Base-by-base conservation (phyloP, 2,329 filamentous ascomycete genomes). In the Arthroderma sp. region DNA sequence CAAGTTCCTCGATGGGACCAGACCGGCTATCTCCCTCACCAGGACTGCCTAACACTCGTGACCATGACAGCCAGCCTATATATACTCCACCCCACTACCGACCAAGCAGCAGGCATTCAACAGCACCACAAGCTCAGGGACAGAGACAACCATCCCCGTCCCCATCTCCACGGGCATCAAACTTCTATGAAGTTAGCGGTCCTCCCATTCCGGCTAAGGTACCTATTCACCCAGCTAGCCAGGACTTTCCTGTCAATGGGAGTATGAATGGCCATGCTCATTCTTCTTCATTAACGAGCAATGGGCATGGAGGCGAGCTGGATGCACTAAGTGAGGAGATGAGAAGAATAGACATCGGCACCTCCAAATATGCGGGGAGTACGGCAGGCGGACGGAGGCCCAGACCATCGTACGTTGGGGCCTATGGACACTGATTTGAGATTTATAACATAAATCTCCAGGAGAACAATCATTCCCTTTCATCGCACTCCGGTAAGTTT, bases 311-410 rank as follows among this genome's bases (percentile, higher is more conserved):
- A 64, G 48, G 51, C 36, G 48, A 48, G 10, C 48, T 63, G 63
- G 68, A 67, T 48, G 72, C 75, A 4, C 58, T 81, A 40, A 77
- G 73, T 42, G 63, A 75, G 31, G 77, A 81, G 58, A 63, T 81
- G 51, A 72, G 64, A 47, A 63, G 61, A 5, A 72, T 72, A 49
- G 68, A 72, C 47, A 70, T 72, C 45, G 69, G 69, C 6, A 33
- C 31, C 10, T 10, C n/a, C 38, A 9, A 15, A 10, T 22, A 22
- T 8, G 8, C 33, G 10, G 42, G 36, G 3, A 38, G 29, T 28
- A 30, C 42, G 4, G 37, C n/a, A 11, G 42, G 37, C 8, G 45
- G 42, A 11, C 45, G 43, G 9, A 46, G 36, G 30, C 34, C 33
- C 11, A 42, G 45, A 11, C 34, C n/a, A n/a, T 43, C 42, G 5